Conservation (phyloP, 2,329 filamentous ascomycete genomes). For the Aspergillus melleus region DNA sequence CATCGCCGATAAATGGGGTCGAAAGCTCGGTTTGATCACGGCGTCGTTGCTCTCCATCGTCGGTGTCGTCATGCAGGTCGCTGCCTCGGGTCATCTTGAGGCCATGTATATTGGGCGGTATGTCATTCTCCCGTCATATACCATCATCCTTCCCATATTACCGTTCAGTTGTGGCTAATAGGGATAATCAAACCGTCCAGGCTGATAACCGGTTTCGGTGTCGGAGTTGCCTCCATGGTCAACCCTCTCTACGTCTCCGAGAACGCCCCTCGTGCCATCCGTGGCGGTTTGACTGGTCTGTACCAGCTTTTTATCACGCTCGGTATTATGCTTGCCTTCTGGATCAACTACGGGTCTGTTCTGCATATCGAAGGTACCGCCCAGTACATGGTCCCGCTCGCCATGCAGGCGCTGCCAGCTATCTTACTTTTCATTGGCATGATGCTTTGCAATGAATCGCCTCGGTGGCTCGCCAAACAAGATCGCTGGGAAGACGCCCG, state of each 20-base stretch:
- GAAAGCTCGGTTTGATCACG: conserved; percentile 56
- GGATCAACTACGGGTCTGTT: conserved; percentile 57
- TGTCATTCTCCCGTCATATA: conserved; percentile 21
- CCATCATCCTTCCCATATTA: background rate
- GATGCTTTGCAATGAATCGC: conserved; percentile 64
- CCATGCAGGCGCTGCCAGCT: conserved; percentile 65
- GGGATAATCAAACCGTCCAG: conserved; percentile 19
- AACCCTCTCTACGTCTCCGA: conserved; percentile 63
- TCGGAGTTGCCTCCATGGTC: conserved; percentile 56
- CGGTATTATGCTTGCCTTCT: conserved; percentile 47
- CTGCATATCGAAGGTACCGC: conserved; percentile 51
- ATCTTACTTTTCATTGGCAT: conserved; percentile 61
- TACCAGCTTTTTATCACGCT: conserved; percentile 60
- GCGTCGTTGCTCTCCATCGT: conserved; percentile 59
- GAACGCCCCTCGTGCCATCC: conserved; percentile 59
- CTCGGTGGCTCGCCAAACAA: conserved; percentile 66
- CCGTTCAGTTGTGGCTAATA: background rate
- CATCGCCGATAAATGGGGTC: conserved; percentile 51
- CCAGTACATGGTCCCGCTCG: conserved; percentile 62
- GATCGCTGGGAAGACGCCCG: conserved; percentile 68
- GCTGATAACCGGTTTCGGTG: conserved; percentile 54
- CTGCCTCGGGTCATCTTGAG: conserved; percentile 59
- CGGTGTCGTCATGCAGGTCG: conserved; percentile 65
- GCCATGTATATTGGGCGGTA: conserved; percentile 67
- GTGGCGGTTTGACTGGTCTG: conserved; percentile 60